Percentiles rank a stretch among this genome's conserved stretches.
phyloP scores from a whole-genome alignment of 192 early-diverging fungal genomes.

The Coemansia guatemalensis region DNA sequence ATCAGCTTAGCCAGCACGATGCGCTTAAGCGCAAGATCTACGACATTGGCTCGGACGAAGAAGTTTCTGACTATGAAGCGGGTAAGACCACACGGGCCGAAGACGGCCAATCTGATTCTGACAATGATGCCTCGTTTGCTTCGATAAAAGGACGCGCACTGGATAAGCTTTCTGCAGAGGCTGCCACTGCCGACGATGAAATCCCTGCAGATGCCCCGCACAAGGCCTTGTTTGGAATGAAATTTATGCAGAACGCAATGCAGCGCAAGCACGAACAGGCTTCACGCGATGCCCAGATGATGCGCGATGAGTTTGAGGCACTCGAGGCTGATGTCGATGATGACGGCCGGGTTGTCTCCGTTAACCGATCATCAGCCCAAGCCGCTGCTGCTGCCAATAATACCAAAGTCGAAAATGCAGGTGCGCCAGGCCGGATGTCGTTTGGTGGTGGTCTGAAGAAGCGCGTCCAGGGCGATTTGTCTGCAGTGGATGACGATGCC shows the following conservation, averaged over 20 bases:
- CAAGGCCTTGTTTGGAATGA: constrained; percentile 93
- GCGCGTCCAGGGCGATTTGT: neutral
- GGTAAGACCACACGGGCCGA: constrained; percentile 44
- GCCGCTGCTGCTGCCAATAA: neutral
- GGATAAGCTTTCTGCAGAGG: constrained; percentile 15
- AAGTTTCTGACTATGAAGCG: constrained; percentile 47
- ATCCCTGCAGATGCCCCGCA: constrained; percentile 52
- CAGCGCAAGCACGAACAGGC: constrained; percentile 58
- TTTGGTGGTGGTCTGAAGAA: constrained; percentile 39
- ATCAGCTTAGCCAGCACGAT: constrained; percentile 81
- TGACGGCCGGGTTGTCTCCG: constrained; percentile 16
- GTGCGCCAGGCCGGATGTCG: constrained; percentile 42
- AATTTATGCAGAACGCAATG: constrained; percentile 93
- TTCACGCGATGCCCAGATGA: constrained; percentile 37
- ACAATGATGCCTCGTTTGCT: constrained; percentile 22
- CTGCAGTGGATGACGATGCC: constrained; percentile 4
- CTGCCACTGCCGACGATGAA: constrained; percentile 22
- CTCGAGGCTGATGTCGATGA: constrained; percentile 41
- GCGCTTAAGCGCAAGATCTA: constrained; percentile 78
- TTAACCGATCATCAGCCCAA: constrained; percentile 10
- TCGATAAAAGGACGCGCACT: constrained; percentile 13
- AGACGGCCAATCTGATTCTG: constrained; percentile 21
- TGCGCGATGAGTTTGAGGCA: constrained; percentile 40
- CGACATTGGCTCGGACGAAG: constrained; percentile 64
- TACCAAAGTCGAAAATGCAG: neutral